Conservation (phyloP, 2,329 filamentous ascomycete species). For the Didymella exigua region DNA sequence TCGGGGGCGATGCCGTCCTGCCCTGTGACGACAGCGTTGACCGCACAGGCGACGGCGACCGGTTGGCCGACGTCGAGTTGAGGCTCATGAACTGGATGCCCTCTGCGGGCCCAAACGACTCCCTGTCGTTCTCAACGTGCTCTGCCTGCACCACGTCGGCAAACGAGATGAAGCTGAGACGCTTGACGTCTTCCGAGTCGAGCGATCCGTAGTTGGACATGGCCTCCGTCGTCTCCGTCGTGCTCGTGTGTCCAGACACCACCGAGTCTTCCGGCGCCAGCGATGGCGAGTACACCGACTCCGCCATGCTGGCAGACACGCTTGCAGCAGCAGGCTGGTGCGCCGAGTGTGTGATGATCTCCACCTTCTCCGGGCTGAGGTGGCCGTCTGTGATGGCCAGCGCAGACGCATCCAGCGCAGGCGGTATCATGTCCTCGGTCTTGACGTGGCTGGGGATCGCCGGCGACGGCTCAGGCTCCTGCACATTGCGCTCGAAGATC, state of each 20-base stretch:
- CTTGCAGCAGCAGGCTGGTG: conserved; percentile 79
- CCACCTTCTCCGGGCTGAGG: conserved; percentile 84
- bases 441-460: conserved; percentile 93
- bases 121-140: conserved; percentile 68
- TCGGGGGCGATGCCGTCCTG: conserved; percentile 66
- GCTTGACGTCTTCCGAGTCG: conserved; percentile 77
- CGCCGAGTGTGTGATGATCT: conserved; percentile 85
- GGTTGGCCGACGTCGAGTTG: conserved; percentile 62
- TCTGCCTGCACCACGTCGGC: conserved; percentile 91
- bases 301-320: conserved; percentile 53
- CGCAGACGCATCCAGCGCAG: conserved; percentile 88
- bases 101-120: conserved; percentile 52
- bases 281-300: conserved; percentile 44
- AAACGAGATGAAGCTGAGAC: conserved; percentile 94
- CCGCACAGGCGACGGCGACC: conserved; percentile 79
- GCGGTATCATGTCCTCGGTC: conserved; percentile 91
- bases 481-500: conserved; percentile 95
- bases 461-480: conserved; percentile 72
- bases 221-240: conserved; percentile 33
- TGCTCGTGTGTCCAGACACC: conserved; percentile 23
- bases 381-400: conserved; percentile 87
- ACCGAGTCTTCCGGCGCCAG: conserved; percentile 39
- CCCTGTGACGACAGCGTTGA: conserved; percentile 78
- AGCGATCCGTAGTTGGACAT: conserved; percentile 77
- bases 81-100: conserved; percentile 72